phyloP scores from a whole-genome alignment of 345 rosid species.

The Combretum micranthum region DNA sequence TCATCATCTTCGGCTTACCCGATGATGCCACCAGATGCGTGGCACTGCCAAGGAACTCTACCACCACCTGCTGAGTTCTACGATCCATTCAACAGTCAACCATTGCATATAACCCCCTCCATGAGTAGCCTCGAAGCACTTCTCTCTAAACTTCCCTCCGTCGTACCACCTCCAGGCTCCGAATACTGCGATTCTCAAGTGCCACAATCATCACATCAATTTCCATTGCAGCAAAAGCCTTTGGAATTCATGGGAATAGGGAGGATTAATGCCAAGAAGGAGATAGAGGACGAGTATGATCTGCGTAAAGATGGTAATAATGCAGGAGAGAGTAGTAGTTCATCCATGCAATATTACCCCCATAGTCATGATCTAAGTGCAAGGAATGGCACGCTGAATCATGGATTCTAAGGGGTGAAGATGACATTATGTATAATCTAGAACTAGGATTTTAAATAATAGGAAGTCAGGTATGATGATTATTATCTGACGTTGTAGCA shows the following conservation, averaged over 20 bases:
- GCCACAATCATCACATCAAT: not conserved
- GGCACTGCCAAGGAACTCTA: conserved; percentile 38
- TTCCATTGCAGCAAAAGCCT: not conserved
- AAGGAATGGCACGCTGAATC: conserved; percentile 8
- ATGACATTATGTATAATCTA: too few relatives aligned
- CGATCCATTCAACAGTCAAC: conserved; percentile 26
- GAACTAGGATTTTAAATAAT: too few relatives aligned
- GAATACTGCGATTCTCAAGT: conserved; percentile 2
- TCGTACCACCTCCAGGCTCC: conserved; percentile 40
- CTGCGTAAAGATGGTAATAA: not conserved
- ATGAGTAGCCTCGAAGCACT: conserved; percentile 98
- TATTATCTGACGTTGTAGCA: too few relatives aligned
- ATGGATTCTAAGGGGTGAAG: not conserved
- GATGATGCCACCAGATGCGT: conserved; percentile 32
- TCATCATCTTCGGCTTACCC: conserved; percentile 50
- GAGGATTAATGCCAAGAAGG: conserved; percentile 8
- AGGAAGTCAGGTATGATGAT: too few relatives aligned
- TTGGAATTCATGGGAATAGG: conserved; percentile 8
- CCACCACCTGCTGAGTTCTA: conserved; percentile 31
- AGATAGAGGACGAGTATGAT: too few relatives aligned
- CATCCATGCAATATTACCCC: not conserved
- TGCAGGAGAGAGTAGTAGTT: conserved; percentile 9
- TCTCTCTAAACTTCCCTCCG: conserved; percentile 94
- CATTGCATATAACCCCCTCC: conserved; percentile 67
- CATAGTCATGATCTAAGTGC: conserved; percentile 11